Percentiles rank a stretch among this genome's conserved stretches.
phyloP scores from a whole-genome alignment of 768 basidiomycete species.

The Chalciporus pseudorubinellus region DNA sequence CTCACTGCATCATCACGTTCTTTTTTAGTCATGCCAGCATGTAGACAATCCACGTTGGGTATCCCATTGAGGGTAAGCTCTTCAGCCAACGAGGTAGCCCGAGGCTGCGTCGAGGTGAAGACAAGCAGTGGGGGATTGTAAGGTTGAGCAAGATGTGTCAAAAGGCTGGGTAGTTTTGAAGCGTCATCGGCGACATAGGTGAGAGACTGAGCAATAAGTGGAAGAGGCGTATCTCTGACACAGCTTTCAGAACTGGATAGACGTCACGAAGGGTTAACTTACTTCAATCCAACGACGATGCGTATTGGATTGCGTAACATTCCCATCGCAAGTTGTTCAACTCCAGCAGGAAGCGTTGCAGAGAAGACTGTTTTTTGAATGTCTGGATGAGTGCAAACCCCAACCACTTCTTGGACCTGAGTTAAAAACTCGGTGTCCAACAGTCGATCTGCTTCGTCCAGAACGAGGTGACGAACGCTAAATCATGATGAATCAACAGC shows the following conservation, averaged over 20 bases:
- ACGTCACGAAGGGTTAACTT: slow-evolving; percentile 26
- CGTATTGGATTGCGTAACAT: slow-evolving; percentile 86
- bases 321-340: slow-evolving; percentile 82
- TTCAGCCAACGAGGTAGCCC: slow-evolving; percentile 75
- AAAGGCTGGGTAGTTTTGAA: slow-evolving; percentile 90
- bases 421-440: slow-evolving; percentile 84
- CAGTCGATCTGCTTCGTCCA: slow-evolving; percentile 92
- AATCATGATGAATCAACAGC: slow-evolving; percentile 1
- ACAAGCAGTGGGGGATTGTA: slow-evolving; percentile 90
- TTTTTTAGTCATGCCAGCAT: slow-evolving; percentile 85
- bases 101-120: slow-evolving; percentile 88
- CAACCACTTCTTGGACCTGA: slow-evolving; percentile 86
- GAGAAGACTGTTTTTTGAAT: slow-evolving; percentile 91
- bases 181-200: slow-evolving; percentile 90
- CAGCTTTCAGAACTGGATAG: slow-evolving; percentile 11
- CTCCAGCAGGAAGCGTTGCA: slow-evolving; percentile 88
- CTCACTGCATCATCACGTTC: slow-evolving; percentile 83
- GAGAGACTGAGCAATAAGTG: slow-evolving; percentile 84
- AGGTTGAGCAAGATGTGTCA: slow-evolving; percentile 73
- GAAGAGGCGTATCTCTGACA: slow-evolving; percentile 86
- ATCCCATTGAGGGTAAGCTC: slow-evolving; percentile 79
- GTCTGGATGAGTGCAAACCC: slow-evolving; percentile 63
- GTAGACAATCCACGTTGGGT: slow-evolving; percentile 82
- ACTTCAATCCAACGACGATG: slow-evolving; percentile 97
- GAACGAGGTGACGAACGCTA: slow-evolving; percentile 81